Evolutionary conservation across 495 filamentous ascomycete genomes (phyloP), one percentile per base, ranked within the genome.

Genomic region (Sabuloglossum arenarium): DNA sequence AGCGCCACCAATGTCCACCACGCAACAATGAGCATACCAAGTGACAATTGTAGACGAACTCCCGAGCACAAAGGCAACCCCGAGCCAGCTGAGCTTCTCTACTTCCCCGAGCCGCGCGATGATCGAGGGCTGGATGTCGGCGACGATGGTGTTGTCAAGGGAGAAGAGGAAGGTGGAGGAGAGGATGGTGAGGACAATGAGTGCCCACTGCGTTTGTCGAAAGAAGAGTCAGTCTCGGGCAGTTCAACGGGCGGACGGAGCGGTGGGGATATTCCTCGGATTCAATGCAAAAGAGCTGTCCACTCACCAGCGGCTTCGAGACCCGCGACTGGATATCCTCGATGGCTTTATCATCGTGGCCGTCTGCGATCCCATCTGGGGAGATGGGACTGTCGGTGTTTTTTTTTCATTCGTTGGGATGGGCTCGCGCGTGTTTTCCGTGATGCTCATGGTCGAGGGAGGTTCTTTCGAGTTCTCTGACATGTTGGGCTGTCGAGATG

Each of bases 81-180:
- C 68, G 25, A 81, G 61, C 80, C 80, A 84, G 32, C 72, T 59
- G 8, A 84, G 63, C 58, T 78, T 75, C 4, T 70, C 66, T n/a
- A 78, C 66, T 23, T 71, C 62, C 10, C 71, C 68, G 32, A 82
- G 76, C 0, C 56, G 39, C 27, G 68, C 65, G 47, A 81, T 63
- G 19, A 82, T 73, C 2, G 66, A 65, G 6, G 71, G 71, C 61
- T 79, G 78, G 11, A 82, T 65, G 58, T 78, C 72, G 24, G 79
- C 79, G 5, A 77, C 77, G 25, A 82, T 77, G 49, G 78, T 82
- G 32, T 75, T 77, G 58, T 82, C 79, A 10, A 82, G 68, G 14
- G 73, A 70, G 54, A 74, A 80, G 0, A 80, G 64, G 56, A 82
- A 78, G 11, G 64, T 67, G 0, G 67, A 70, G 6, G 70, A 66